These are phyloP conservation scores for Alternaria incomplexa DNA, from an alignment of 2,329 filamentous ascomycete species.

Conservation along the genomic window DNA sequence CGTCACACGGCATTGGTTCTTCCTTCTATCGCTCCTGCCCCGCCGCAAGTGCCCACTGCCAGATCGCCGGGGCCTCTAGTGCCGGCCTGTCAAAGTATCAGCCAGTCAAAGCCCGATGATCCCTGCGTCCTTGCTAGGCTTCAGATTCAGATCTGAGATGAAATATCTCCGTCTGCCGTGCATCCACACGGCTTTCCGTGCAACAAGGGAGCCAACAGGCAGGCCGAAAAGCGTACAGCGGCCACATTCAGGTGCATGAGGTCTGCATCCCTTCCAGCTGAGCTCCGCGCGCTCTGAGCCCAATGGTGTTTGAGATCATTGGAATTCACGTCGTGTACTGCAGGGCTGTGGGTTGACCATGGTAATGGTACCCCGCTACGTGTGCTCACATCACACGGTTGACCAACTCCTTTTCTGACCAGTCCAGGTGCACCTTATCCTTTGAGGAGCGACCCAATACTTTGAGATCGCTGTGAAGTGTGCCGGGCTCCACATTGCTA, in stretches of 20 bases:
- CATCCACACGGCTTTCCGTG: neutral
- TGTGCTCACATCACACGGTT: neutral
- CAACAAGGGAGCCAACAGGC: neutral
- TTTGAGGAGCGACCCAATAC: neutral
- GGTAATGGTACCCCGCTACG: neutral
- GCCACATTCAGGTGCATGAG: neutral
- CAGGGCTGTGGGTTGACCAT: neutral
- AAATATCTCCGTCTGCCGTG: slow-evolving; percentile 6
- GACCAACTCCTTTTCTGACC: neutral
- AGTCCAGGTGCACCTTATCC: neutral
- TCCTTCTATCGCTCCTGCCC: slow-evolving; percentile 5
- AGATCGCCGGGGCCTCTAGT: slow-evolving; percentile 12
- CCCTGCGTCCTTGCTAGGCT: neutral
- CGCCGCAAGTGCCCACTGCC: slow-evolving; percentile 6
- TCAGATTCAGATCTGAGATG: slow-evolving; percentile 5
- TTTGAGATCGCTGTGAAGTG: neutral
- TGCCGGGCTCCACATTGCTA: slow-evolving; percentile 1
- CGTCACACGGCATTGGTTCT: slow-evolving; percentile 10
- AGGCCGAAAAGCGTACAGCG: neutral
- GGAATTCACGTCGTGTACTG: neutral
- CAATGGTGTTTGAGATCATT: neutral
- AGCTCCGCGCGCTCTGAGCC: neutral
- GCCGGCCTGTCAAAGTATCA: slow-evolving; percentile 1
- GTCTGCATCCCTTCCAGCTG: neutral
- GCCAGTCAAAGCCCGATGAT: neutral